Evolutionary conservation across 768 basidiomycete species (phyloP).

Genomic region (Macrolepiota albuminosa): DNA sequence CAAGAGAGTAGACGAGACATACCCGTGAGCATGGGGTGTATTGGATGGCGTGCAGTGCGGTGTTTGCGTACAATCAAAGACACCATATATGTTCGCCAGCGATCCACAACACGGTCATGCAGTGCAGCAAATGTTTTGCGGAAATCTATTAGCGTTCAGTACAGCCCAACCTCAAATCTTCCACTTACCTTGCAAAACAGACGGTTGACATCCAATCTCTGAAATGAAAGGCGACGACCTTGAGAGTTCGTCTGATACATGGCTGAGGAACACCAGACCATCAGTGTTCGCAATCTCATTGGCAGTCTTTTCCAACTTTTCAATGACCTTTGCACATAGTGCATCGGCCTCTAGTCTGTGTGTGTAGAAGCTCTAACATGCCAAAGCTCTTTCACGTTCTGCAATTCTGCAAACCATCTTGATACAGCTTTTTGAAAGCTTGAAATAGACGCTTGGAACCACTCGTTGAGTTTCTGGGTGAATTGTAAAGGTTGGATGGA

Average conservation of each 20-base stretch:
- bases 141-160: constrained; percentile 38
- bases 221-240: constrained; percentile 38
- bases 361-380: constrained; percentile 48
- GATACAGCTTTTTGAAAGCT: no score
- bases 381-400: constrained; percentile 69
- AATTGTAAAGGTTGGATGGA: constrained; percentile 41
- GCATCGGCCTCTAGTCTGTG: constrained; percentile 51
- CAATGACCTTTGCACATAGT: constrained; percentile 37
- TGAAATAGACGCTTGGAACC: no score
- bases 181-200: constrained; percentile 21
- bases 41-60: constrained; percentile 15
- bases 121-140: constrained; percentile 34
- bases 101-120: constrained; percentile 41
- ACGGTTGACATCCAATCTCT: constrained; percentile 37
- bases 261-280: constrained; percentile 43
- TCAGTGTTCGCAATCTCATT: constrained; percentile 24
- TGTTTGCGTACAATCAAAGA: constrained; percentile 26
- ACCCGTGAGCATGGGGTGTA: constrained; percentile 21
- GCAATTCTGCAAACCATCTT: constrained; percentile 30
- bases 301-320: constrained; percentile 34
- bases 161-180: background rate
- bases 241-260: constrained; percentile 44
- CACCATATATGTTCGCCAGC: constrained; percentile 50
- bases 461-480: constrained; percentile 11
- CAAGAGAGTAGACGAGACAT: background rate